Conservation (phyloP, 257 asterid genomes). For the Solanum ossicruentum region DNA sequence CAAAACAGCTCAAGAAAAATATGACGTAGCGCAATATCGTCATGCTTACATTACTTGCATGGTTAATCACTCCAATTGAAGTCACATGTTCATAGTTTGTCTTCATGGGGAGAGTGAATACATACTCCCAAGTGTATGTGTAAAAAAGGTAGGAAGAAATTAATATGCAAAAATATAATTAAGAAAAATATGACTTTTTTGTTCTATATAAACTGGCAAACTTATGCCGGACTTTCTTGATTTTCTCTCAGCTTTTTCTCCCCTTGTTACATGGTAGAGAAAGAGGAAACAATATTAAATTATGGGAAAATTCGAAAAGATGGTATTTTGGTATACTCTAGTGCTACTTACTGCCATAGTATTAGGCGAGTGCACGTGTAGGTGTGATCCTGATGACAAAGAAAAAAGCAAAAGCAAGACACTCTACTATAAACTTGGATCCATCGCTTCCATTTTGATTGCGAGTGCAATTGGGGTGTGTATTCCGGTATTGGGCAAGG, state of each 20-base stretch:
- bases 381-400: not conserved
- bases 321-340: not conserved
- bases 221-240: too few relatives aligned
- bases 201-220: too few relatives aligned
- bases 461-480: constrained; percentile 19
- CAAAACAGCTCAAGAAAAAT: not conserved
- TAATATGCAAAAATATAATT: too few relatives aligned
- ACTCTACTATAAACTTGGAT: constrained; percentile 8
- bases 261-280: too few relatives aligned
- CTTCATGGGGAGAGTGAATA: not conserved
- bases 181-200: too few relatives aligned
- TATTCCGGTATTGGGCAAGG: constrained; percentile 3
- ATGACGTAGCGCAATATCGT: not conserved
- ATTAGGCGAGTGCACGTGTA: not conserved
- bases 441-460: constrained; percentile 3
- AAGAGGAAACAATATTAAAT: too few relatives aligned
- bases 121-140: too few relatives aligned
- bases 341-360: not conserved
- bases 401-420: not conserved
- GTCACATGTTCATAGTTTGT: not conserved
- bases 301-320: not conserved
- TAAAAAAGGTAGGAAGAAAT: too few relatives aligned
- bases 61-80: too few relatives aligned
- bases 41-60: too few relatives aligned
- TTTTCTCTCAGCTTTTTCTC: too few relatives aligned